These are phyloP conservation scores for Rhinocladiella mackenziei DNA, from an alignment of 2,329 filamentous ascomycete species.

Conservation along the genomic window DNA sequence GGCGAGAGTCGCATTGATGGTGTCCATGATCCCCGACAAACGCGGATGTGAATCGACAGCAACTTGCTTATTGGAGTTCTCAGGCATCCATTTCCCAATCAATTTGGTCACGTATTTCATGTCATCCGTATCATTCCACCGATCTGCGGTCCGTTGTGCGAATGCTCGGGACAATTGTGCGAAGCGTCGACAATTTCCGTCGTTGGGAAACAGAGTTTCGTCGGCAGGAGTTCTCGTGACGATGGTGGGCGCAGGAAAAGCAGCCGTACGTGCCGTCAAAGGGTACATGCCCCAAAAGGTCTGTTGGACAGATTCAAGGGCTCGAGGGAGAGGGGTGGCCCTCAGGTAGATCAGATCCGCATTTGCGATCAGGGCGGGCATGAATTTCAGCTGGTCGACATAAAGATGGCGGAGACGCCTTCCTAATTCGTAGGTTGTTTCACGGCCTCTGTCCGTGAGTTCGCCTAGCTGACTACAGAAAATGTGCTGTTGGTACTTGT, in stretches of 20 bases:
- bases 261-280: conserved; percentile 43
- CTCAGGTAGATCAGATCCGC: conserved; percentile 66
- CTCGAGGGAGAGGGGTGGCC: conserved; percentile 68
- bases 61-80: conserved; percentile 57
- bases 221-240: conserved; percentile 61
- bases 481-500: conserved; percentile 4
- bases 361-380: conserved; percentile 56
- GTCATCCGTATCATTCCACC: conserved; percentile 72
- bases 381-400: conserved; percentile 68
- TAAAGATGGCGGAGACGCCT: conserved; percentile 66
- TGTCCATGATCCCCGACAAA: conserved; percentile 89
- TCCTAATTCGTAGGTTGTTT: conserved; percentile 67
- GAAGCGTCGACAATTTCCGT: conserved; percentile 68
- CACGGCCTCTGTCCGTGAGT: conserved; percentile 69
- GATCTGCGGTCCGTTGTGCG: conserved; percentile 64
- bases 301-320: conserved; percentile 73
- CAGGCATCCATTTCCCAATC: conserved; percentile 82
- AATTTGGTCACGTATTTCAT: conserved; percentile 77
- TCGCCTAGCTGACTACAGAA: conserved; percentile 53
- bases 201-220: conserved; percentile 78
- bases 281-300: conserved; percentile 73
- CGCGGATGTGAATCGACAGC: conserved; percentile 81
- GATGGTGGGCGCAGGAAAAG: conserved; percentile 62
- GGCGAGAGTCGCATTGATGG: conserved; percentile 80
- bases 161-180: conserved; percentile 66